phyloP scores from a whole-genome alignment of 1,284 basidiomycete species.

The Boletellus deceptivus region DNA sequence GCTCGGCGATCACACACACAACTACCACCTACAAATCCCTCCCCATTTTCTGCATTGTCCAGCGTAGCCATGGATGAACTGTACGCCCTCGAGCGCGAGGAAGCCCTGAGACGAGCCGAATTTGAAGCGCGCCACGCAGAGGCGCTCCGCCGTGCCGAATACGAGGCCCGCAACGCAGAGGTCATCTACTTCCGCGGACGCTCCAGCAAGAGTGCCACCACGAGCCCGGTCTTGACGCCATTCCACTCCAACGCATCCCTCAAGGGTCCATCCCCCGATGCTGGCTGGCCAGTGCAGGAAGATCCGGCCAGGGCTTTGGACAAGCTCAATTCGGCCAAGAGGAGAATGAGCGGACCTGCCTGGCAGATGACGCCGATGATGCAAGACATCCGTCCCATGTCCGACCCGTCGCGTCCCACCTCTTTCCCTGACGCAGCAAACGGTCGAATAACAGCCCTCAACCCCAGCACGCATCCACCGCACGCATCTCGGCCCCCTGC shows the following conservation, averaged over 20 bases:
- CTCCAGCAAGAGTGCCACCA: slow-evolving; percentile 65
- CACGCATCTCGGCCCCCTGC: slow-evolving; percentile 29
- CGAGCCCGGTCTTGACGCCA: slow-evolving; percentile 62
- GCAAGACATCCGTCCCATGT: slow-evolving; percentile 24
- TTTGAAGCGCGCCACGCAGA: slow-evolving; percentile 81
- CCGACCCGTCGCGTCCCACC: slow-evolving; percentile 27
- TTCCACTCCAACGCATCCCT: slow-evolving; percentile 34
- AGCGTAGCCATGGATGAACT: slow-evolving; percentile 84
- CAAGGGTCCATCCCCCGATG: slow-evolving; percentile 30
- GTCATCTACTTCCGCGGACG: slow-evolving; percentile 46
- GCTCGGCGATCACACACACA: slow-evolving; percentile 42
- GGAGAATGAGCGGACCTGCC: slow-evolving; percentile 51
- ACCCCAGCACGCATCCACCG: slow-evolving; percentile 38
- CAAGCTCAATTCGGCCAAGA: slow-evolving; percentile 25
- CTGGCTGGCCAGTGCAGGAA: slow-evolving; percentile 36
- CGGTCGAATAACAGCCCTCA: slow-evolving; percentile 28
- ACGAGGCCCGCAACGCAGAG: slow-evolving; percentile 61
- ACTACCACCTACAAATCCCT: slow-evolving; percentile 37
- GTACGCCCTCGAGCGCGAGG: slow-evolving; percentile 80
- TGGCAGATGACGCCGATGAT: slow-evolving; percentile 47
- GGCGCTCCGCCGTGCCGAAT: slow-evolving; percentile 78
- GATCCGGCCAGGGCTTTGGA: slow-evolving; percentile 22
- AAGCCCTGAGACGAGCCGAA: slow-evolving; percentile 79
- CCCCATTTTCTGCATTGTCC: slow-evolving; percentile 74
- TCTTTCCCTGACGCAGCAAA: slow-evolving; percentile 15